Conservation (phyloP, 306 rosid genomes). For the Vigna mungo region DNA sequence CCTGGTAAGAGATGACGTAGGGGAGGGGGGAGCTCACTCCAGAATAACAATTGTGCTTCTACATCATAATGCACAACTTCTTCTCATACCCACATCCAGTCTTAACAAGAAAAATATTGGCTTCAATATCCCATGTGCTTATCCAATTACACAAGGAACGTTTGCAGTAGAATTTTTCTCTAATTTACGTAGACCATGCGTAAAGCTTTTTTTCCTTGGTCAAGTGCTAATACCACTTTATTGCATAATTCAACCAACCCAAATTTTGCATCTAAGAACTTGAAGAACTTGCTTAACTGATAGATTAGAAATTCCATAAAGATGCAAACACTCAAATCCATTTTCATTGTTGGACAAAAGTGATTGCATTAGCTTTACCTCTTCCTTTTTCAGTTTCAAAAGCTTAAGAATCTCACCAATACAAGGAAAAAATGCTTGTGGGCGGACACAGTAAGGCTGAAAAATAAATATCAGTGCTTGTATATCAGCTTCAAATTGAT, state of each 20-base stretch:
- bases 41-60: conserved; percentile 4
- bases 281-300: conserved; percentile 53
- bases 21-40: background rate
- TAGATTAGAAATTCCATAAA: conserved; percentile 46
- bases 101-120: background rate
- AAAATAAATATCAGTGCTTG: conserved; percentile 65
- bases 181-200: background rate
- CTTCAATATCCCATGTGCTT: conserved; percentile 4
- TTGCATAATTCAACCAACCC: conserved; percentile 39
- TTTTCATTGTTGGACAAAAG: conserved; percentile 43
- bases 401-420: conserved; percentile 61
- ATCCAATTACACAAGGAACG: conserved; percentile 7
- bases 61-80: conserved; percentile 25
- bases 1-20: conserved; percentile 7
- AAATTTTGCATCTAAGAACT: conserved; percentile 51
- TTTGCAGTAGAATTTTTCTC: background rate
- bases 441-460: conserved; percentile 74
- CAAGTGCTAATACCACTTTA: conserved; percentile 5
- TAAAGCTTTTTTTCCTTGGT: conserved; percentile 4
- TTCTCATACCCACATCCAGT: background rate
- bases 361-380: conserved; percentile 55
- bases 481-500: conserved; percentile 68
- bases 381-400: conserved; percentile 55
- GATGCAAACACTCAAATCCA: conserved; percentile 48
- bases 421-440: conserved; percentile 74